A percentile compares a stretch with the other conserved stretches of the same genome.
Conservation (phyloP, 2,329 filamentous ascomycete genomes). For the Penicillium brevicompactum region DNA sequence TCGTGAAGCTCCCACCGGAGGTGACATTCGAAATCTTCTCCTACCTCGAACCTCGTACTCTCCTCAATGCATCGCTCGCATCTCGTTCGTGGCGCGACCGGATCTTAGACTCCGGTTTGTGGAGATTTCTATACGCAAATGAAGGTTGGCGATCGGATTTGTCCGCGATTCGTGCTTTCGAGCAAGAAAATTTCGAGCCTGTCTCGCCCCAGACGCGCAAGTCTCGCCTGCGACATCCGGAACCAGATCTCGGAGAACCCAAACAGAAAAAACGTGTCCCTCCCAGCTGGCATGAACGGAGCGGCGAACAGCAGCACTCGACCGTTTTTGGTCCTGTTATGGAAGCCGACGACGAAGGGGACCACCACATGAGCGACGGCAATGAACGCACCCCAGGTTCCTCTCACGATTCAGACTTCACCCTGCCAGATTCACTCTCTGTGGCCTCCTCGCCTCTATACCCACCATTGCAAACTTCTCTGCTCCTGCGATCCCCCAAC, state of each 20-base stretch:
- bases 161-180: constrained; percentile 66
- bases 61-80: constrained; percentile 76
- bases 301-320: constrained; percentile 13
- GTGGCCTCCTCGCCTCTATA: constrained; percentile 14
- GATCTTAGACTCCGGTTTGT: constrained; percentile 80
- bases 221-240: constrained; percentile 49
- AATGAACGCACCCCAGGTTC: constrained; percentile 23
- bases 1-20: constrained; percentile 81
- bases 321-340: constrained; percentile 1
- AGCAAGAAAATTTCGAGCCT: constrained; percentile 53
- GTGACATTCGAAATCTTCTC: constrained; percentile 87
- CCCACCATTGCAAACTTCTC: constrained; percentile 32
- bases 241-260: constrained; percentile 52
- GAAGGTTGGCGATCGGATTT: constrained; percentile 83
- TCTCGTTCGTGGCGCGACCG: constrained; percentile 81
- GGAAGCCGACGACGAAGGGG: constrained; percentile 39
- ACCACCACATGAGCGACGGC: constrained; percentile 48
- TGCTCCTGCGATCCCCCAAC: constrained; percentile 35
- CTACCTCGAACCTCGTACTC: constrained; percentile 77
- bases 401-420: constrained; percentile 15
- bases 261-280: constrained; percentile 56
- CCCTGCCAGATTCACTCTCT: constrained; percentile 11
- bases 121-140: constrained; percentile 77
- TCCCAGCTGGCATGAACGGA: constrained; percentile 45
- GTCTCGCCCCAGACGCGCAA: constrained; percentile 45